phyloP scores from a whole-genome alignment of 352 stramenopile species.

The Pythium brachiatum region DNA sequence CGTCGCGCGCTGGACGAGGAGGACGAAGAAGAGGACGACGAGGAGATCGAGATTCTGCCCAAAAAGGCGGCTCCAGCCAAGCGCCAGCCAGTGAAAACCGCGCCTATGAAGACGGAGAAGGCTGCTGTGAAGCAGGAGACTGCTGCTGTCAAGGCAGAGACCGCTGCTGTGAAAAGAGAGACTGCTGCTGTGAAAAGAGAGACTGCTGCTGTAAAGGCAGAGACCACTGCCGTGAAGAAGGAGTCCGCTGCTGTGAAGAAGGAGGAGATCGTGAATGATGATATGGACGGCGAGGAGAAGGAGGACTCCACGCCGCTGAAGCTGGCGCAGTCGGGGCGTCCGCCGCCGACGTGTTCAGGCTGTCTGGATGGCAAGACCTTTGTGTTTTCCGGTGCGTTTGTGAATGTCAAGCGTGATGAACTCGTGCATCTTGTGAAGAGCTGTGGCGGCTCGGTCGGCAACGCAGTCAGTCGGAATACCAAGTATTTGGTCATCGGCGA shows the following conservation, averaged over 20 bases:
- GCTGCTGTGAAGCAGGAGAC: neutral
- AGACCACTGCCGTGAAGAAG: neutral
- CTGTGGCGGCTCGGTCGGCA: conserved; percentile 66
- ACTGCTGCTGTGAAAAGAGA: too few species aligned
- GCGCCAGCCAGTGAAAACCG: neutral
- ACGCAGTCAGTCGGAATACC: conserved; percentile 57
- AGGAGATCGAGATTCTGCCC: conserved; percentile 15
- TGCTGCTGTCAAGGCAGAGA: neutral
- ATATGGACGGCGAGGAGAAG: conserved; percentile 6
- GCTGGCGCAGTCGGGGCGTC: conserved; percentile 37
- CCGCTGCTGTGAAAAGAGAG: too few species aligned
- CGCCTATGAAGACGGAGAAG: neutral
- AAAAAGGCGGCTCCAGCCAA: conserved; percentile 4
- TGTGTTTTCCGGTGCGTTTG: conserved; percentile 68
- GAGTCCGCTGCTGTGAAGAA: conserved; percentile 1
- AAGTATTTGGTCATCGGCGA: conserved; percentile 77
- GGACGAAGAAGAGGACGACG: conserved; percentile 24
- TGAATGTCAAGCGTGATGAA: conserved; percentile 55
- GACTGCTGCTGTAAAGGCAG: too few species aligned
- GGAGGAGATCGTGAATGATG: conserved; percentile 2
- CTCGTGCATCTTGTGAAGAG: conserved; percentile 77
- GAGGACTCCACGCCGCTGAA: conserved; percentile 19
- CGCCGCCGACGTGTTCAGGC: conserved; percentile 48
- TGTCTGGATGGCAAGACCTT: conserved; percentile 82
- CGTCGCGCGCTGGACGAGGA: conserved; percentile 30